These are phyloP conservation scores for Fraxinus pennsylvanica DNA, from an alignment of 257 asterid genomes.

Conservation along the genomic window DNA sequence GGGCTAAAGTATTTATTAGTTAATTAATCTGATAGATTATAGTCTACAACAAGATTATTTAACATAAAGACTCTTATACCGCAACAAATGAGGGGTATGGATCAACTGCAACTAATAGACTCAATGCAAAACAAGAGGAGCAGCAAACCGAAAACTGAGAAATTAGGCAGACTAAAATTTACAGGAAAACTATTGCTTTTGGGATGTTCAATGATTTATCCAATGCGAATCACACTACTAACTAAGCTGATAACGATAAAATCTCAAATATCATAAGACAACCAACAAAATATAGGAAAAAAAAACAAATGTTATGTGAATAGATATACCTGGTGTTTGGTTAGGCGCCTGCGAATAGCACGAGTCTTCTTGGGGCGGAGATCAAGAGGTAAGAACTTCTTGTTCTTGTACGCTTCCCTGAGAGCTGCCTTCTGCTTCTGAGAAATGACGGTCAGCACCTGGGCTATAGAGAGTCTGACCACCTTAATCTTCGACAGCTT, in stretches of 20 bases:
- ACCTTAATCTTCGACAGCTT: slow-evolving; percentile 26
- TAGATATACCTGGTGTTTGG: slow-evolving; percentile 39
- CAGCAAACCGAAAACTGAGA: not conserved
- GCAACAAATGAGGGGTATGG: not conserved
- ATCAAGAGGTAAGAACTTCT: slow-evolving; percentile 43
- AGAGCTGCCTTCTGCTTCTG: slow-evolving; percentile 45
- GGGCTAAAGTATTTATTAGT: not conserved
- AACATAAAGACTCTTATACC: not conserved
- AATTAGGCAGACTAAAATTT: not conserved
- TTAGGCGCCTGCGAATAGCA: slow-evolving; percentile 39
- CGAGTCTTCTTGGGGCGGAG: slow-evolving; percentile 8
- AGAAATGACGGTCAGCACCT: slow-evolving; percentile 44
- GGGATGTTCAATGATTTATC: not conserved
- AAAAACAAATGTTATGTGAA: not conserved
- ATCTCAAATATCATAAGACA: not conserved
- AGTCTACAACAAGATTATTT: not conserved
- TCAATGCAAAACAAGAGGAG: not conserved
- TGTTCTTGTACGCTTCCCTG: slow-evolving; percentile 38
- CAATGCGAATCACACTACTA: not conserved
- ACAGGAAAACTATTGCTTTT: not conserved
- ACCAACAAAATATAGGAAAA: not conserved
- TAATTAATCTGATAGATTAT: not conserved
- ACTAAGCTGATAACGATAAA: not conserved
- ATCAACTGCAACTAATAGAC: not conserved
- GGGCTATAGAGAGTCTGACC: slow-evolving; percentile 40